phyloP scores from a whole-genome alignment of 805 yeast genomes.

The Danielozyma ontarioensis region DNA sequence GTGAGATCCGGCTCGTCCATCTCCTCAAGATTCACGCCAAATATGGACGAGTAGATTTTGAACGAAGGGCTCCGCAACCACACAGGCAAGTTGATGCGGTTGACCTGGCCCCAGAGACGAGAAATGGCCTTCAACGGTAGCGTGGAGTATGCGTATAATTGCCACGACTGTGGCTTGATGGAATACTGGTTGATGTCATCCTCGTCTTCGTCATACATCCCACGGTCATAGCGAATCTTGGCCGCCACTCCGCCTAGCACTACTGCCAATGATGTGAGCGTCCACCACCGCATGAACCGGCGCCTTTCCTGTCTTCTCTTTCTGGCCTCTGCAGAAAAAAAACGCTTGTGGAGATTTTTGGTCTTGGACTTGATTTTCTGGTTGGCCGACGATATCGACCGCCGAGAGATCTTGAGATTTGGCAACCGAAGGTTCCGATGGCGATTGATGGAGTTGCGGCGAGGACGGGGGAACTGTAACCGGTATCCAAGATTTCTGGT shows the following conservation, averaged over 20 bases:
- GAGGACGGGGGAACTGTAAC: neutral
- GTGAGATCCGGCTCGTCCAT: constrained; percentile 77
- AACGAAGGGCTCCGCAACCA: constrained; percentile 86
- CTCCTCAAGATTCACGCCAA: constrained; percentile 88
- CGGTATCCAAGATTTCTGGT: neutral
- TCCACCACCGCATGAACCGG: constrained; percentile 47
- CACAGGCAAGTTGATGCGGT: constrained; percentile 74
- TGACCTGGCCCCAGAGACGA: constrained; percentile 91
- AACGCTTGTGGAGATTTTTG: constrained; percentile 31
- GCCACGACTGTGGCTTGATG: constrained; percentile 77
- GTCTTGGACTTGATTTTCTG: constrained; percentile 32
- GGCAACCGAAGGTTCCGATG: constrained; percentile 11
- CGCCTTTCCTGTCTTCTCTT: constrained; percentile 34
- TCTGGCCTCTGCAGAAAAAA: constrained; percentile 40
- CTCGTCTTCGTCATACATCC: constrained; percentile 25
- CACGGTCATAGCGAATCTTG: constrained; percentile 33
- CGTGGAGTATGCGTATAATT: constrained; percentile 81
- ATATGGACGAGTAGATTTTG: constrained; percentile 66
- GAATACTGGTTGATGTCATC: constrained; percentile 30
- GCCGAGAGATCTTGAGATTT: constrained; percentile 18
- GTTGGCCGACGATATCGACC: constrained; percentile 33
- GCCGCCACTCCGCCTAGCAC: constrained; percentile 53
- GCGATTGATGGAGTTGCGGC: neutral
- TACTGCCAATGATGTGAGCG: constrained; percentile 47
- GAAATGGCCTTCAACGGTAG: constrained; percentile 88